phyloP scores from a whole-genome alignment of 2,329 filamentous ascomycete species.

The Xylariaceae sp. region DNA sequence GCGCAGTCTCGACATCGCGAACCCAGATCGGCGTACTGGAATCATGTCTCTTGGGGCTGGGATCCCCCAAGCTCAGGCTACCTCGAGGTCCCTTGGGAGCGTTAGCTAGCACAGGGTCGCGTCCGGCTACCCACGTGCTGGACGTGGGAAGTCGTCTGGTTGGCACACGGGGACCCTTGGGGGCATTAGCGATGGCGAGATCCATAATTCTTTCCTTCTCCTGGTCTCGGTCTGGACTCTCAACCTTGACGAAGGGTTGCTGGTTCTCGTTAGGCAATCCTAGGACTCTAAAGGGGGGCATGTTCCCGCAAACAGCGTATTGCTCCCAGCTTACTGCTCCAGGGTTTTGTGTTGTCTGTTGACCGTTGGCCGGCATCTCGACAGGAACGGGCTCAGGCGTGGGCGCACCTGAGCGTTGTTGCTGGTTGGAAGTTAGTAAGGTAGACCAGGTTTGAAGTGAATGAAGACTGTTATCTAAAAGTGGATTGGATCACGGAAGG shows the following conservation, averaged over 20 bases:
- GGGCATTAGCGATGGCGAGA: background rate
- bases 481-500: too few species aligned
- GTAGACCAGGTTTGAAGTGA: too few species aligned
- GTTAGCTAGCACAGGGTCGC: background rate
- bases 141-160: too few species aligned
- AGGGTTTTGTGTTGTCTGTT: background rate
- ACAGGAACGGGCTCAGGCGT: background rate
- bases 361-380: background rate
- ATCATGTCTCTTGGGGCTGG: background rate
- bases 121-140: too few species aligned
- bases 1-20: background rate
- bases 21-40: background rate
- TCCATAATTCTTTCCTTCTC: background rate
- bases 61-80: too few species aligned
- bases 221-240: background rate
- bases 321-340: conserved; percentile 5
- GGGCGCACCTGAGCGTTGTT: background rate
- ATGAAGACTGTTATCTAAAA: too few species aligned
- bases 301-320: conserved; percentile 11
- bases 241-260: background rate
- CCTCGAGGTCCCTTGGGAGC: background rate
- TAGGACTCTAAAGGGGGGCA: conserved; percentile 10
- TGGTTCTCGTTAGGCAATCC: background rate
- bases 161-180: background rate
- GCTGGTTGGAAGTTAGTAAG: background rate